Base-by-base conservation (phyloP, 2,329 filamentous ascomycete genomes). In the Rutstroemia sydowiana region DNA sequence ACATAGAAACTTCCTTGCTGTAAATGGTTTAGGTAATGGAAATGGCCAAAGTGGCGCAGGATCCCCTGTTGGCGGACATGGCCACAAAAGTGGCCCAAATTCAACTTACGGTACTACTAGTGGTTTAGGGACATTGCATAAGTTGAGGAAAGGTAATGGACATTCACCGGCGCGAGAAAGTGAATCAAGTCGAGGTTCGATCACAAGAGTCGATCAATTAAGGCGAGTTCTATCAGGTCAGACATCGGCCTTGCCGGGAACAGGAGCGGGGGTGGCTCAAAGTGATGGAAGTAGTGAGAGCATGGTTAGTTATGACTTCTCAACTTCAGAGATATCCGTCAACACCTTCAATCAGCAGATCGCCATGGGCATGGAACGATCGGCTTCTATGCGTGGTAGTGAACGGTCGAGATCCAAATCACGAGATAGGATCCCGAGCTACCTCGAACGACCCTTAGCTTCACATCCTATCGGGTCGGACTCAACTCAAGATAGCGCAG, bases 261-360 rank as follows among this genome's bases (percentile, higher is more conserved):
- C 60, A 37, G 55, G 69, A 69, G 69, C 67, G 42, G 68, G 70
- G 36, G 64, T 68, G 46, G 66, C 68, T 23, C 69, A 76, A 47
- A 79, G 78, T 53, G 73, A 75, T 57, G 77, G 73, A 49, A 81
- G 75, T 62, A 76, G 73, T 52, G 85, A 88, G 49, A 87, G 83
- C 66, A 78, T 88, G 73, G 77, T 85, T 57, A 87, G 82, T 69
- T 85, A 83, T 57, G 84, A 87, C 52, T 76, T 79, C 58, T 78
- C 78, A 41, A 74, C 79, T n/a, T 86, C 82, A 6, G 84, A 88
- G 62, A 69, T 81, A 18, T 85, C 80, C 36, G 83, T 79, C 65
- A 81, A 79, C 46, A 34, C 49, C 16, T 41, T 45, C 42, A 51
- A 45, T 8, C 58, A 61, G 37, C 57, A 57, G 23, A 16, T 53